phyloP scores from a whole-genome alignment of 805 yeast species.

The Kluyveromyces starmeri region DNA sequence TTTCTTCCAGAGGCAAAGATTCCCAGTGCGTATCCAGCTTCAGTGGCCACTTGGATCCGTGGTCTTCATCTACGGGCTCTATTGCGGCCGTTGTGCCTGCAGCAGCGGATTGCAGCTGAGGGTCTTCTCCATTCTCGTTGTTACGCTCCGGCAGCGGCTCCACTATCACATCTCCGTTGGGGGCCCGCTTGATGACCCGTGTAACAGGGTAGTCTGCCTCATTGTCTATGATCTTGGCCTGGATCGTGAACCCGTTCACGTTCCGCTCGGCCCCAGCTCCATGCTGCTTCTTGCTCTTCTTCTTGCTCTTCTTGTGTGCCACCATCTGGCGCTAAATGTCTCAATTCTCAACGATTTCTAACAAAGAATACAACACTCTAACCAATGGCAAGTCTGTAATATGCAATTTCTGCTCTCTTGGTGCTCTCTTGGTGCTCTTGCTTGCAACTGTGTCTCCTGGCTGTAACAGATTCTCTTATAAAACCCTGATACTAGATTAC shows the following conservation, averaged over 20 bases:
- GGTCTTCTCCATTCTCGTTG: neutral
- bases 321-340: no score
- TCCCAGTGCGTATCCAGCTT: conserved; percentile 48
- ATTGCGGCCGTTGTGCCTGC: conserved; percentile 40
- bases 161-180: conserved; percentile 72
- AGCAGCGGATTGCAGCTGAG: conserved; percentile 24
- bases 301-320: conserved; percentile 18
- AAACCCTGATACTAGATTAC: no score
- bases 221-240: conserved; percentile 45
- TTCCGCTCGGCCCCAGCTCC: conserved; percentile 3
- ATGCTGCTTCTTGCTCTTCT: conserved; percentile 18
- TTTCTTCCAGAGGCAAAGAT: conserved; percentile 48
- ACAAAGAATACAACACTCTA: no score
- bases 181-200: conserved; percentile 57
- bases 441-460: no score
- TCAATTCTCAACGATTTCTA: no score
- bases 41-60: conserved; percentile 14
- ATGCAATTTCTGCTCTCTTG: no score
- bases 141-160: conserved; percentile 31
- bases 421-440: no score
- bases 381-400: no score
- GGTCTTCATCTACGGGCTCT: conserved; percentile 50
- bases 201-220: conserved; percentile 63
- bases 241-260: conserved; percentile 10
- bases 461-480: no score